Percentiles rank a stretch among this genome's conserved stretches.
phyloP scores from a whole-genome alignment of 169 alveolate genomes.

The Plasmodium gonderi region DNA sequence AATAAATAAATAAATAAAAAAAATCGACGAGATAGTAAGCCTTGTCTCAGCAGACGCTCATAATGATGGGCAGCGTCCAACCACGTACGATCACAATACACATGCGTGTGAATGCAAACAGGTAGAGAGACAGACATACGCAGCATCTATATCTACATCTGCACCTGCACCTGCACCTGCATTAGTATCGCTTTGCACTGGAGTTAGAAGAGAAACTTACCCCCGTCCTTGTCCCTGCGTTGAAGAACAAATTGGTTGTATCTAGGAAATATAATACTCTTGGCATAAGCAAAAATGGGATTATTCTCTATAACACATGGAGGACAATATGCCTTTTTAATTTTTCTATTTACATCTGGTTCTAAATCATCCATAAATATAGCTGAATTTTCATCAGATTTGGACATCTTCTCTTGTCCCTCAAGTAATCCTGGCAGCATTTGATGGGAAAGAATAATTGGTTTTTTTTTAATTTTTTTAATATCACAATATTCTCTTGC shows the following conservation, averaged over 20 bases:
- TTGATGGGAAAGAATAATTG: constrained; percentile 95
- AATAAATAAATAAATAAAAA: no score
- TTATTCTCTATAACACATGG: constrained; percentile 92
- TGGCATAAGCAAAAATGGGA: constrained; percentile 95
- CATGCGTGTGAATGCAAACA: no score
- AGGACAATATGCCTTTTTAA: constrained; percentile 97
- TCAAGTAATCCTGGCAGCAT: constrained; percentile 97
- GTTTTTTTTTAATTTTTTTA: constrained; percentile 88
- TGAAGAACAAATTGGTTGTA: constrained; percentile 79
- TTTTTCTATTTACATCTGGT: constrained; percentile 94
- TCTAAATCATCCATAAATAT: constrained; percentile 98
- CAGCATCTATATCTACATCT: no score
- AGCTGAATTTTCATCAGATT: constrained; percentile 96
- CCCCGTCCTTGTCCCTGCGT: constrained; percentile 90
- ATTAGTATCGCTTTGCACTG: no score
- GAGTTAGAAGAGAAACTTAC: constrained; percentile 85
- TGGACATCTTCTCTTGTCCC: constrained; percentile 98
- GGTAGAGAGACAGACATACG: no score
- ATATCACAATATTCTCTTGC: constrained; percentile 94
- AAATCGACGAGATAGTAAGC: no score
- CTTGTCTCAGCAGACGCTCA: no score
- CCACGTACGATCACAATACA: no score
- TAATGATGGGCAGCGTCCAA: no score
- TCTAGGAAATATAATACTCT: constrained; percentile 88
- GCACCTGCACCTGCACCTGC: no score